A percentile compares a stretch with the other conserved stretches of the same genome.
phyloP scores from a whole-genome alignment of 2,329 filamentous ascomycete genomes.

The Zymoseptoria pseudotritici region DNA sequence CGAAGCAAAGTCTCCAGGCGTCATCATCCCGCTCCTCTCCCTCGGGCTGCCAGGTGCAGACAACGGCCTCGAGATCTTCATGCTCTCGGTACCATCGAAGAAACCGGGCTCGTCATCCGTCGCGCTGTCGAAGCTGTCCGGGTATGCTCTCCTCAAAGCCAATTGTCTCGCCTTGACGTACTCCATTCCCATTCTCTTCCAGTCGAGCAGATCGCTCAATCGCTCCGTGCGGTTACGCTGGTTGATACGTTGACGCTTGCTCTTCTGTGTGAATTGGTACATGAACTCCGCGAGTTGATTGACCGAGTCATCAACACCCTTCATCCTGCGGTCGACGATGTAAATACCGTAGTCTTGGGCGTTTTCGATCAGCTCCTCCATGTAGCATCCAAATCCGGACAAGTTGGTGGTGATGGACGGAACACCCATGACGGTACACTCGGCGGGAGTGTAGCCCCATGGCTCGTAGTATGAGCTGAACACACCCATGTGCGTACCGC shows the following conservation, averaged over 20 bases:
- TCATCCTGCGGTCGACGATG: conserved; percentile 90
- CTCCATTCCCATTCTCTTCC: conserved; percentile 99
- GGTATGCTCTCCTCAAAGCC: conserved; percentile 85
- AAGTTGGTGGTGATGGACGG: conserved; percentile 97
- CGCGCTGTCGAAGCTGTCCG: conserved; percentile 70
- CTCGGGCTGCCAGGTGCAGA: conserved; percentile 89
- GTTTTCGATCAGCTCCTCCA: conserved; percentile 98
- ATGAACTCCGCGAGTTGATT: conserved; percentile 89
- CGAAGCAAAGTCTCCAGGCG: conserved; percentile 93
- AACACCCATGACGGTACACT: conserved; percentile 98
- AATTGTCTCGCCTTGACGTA: conserved; percentile 96
- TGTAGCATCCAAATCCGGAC: conserved; percentile 97
- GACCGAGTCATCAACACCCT: conserved; percentile 94
- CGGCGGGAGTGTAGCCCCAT: conserved; percentile 96
- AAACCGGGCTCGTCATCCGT: conserved; percentile 69
- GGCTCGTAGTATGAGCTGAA: conserved; percentile 99
- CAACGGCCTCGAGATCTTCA: conserved; percentile 91
- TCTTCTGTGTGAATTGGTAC: conserved; percentile 91
- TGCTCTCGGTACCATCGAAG: conserved; percentile 75
- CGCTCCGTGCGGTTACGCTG: conserved; percentile 95
- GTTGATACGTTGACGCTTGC: conserved; percentile 93
- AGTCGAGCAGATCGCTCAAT: conserved; percentile 88
- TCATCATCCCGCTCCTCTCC: conserved; percentile 95
- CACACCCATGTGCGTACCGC: conserved; percentile 89
- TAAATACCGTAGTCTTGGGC: conserved; percentile 98